These are phyloP conservation scores for Rhododendron kiyosumense DNA, from an alignment of 148 eudicot species.

Conservation along the genomic window DNA sequence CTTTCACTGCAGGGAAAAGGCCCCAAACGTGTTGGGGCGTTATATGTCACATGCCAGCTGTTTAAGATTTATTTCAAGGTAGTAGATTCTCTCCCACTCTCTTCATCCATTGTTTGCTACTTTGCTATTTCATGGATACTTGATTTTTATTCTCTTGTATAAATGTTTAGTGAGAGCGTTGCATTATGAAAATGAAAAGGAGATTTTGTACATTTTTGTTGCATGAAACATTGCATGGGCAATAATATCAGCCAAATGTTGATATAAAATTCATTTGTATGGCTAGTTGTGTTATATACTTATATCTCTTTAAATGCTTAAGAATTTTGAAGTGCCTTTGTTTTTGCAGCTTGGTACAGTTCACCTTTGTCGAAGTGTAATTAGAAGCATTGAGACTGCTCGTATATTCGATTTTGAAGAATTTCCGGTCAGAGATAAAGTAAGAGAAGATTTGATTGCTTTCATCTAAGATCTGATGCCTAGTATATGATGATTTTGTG, in stretches of 20 bases:
- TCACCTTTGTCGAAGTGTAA: slow-evolving; percentile 95
- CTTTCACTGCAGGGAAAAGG: slow-evolving; percentile 74
- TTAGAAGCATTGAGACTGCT: slow-evolving; percentile 98
- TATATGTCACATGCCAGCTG: slow-evolving; percentile 91
- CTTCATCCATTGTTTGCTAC: neutral
- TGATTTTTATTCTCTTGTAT: neutral
- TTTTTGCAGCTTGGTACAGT: slow-evolving; percentile 83
- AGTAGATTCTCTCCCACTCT: neutral
- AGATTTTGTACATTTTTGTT: neutral
- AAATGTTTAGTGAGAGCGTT: neutral
- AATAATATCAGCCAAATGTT: neutral
- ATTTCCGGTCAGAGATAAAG: slow-evolving; percentile 94
- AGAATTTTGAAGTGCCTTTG: neutral
- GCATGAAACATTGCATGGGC: slow-evolving; percentile 5
- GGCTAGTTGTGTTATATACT: neutral
- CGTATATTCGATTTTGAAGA: slow-evolving; percentile 98
- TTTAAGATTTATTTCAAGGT: slow-evolving; percentile 97
- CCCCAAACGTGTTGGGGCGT: slow-evolving; percentile 93
- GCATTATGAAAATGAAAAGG: neutral
- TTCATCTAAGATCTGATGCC: slow-evolving; percentile 3
- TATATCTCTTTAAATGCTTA: neutral
- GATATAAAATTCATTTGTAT: neutral
- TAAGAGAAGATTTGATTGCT: slow-evolving; percentile 14
- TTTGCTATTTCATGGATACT: neutral
- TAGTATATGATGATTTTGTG: neutral